Evolutionary conservation across 2,329 filamentous ascomycete genomes (phyloP), one percentile per base, ranked within the genome.

Genomic region (Xylariaceae sp.): DNA sequence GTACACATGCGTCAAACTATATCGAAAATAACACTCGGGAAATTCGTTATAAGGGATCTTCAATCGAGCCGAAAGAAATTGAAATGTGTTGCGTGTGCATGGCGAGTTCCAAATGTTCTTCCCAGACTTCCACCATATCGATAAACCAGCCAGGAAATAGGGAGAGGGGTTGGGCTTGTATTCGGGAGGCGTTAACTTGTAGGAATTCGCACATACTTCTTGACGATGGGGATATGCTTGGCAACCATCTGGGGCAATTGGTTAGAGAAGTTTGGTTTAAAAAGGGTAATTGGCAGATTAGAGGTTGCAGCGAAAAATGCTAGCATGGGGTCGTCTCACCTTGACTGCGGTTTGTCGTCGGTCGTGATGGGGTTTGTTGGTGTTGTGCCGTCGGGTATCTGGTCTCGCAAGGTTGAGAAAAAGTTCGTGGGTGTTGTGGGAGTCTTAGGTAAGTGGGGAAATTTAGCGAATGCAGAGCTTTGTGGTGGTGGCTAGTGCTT

Each of bases 151-250:
- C 4, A 17, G 23, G 16, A 36, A 19, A 31, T 6, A 33, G 6
- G 12, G 4, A 31, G 29, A 39, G 26, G 21, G 26, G 26, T 28
- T 49, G 34, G 48, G 44, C n/a, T 50, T 46, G 33, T 21, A 26
- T 6, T 60, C 53, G 56, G 51, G 47, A 34, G 34, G 48, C 54
- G 56, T 52, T 56, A 48, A 39, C 53, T 54, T 49, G 46, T 36
- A 54, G 53, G 61, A 61, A 58, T 66, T 67, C 59, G 70, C 75
- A 92, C 92, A 78, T 94, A 96, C 92, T 99, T 99, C 92, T 99
- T 99, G 78, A 99, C 91, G 87, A 99, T 99, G 76, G 93, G 89
- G 78, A 98, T 88, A 83, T 98, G 95, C 87, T 96, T 96, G 91
- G 93, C 87, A 87, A 94, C 92, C 95, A 98, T 98, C 93, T 94